Conservation (phyloP, 805 yeast genomes). For the Vanderwaltozyma tropicalis region DNA sequence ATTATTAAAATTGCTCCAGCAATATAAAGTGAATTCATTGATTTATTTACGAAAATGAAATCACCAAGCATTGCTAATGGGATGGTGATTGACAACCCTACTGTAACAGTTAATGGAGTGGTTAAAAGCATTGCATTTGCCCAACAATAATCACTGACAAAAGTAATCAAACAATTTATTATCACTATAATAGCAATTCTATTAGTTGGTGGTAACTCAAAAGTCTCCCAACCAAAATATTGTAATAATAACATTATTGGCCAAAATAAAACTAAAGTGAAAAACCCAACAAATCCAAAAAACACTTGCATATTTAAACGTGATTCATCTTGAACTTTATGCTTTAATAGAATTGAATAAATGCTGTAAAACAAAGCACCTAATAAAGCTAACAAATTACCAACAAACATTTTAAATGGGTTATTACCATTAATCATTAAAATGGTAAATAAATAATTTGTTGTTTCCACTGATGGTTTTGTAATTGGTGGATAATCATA, state of each 20-base stretch:
- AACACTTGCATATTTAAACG: constrained; percentile 76
- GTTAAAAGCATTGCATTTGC: constrained; percentile 90
- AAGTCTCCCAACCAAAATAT: constrained; percentile 51
- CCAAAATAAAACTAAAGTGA: constrained; percentile 68
- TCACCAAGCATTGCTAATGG: constrained; percentile 94
- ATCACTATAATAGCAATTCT: constrained; percentile 44
- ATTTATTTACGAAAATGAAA: constrained; percentile 55
- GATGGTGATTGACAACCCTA: constrained; percentile 85
- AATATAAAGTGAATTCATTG: constrained; percentile 51
- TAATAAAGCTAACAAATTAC: constrained; percentile 67
- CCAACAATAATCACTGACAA: constrained; percentile 90
- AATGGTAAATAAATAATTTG: not conserved
- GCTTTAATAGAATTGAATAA: constrained; percentile 76
- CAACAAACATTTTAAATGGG: constrained; percentile 37
- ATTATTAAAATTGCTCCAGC: constrained; percentile 76
- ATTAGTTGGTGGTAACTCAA: constrained; percentile 55
- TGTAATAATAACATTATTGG: constrained; percentile 66
- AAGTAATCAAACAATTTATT: constrained; percentile 65
- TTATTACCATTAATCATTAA: constrained; percentile 7
- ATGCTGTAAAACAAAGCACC: constrained; percentile 90
- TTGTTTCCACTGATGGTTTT: not conserved
- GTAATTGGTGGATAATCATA: constrained; percentile 4
- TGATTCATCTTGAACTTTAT: constrained; percentile 61
- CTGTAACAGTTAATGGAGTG: constrained; percentile 90
- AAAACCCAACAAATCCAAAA: constrained; percentile 90